Conservation (phyloP, 768 basidiomycete genomes). For the Rhodotorula kratochvilovae region DNA sequence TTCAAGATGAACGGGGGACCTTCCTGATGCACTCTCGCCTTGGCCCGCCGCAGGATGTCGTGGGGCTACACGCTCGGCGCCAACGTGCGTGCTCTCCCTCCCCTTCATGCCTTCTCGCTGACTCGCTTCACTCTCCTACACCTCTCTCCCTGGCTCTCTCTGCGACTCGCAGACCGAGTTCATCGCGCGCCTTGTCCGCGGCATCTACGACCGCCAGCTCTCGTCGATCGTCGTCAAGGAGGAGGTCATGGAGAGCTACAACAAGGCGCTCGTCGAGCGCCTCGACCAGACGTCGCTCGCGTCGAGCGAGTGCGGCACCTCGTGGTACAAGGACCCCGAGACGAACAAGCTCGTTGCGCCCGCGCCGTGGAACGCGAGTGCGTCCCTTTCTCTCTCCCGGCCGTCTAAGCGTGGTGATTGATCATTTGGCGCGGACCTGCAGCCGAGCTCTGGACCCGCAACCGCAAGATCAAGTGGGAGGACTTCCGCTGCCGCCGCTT, state of each 20-base stretch:
- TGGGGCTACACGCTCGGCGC: slow-evolving; percentile 28
- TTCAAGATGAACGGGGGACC: no score
- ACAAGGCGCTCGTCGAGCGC: slow-evolving; percentile 10
- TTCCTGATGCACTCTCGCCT: no score
- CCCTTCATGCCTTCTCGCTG: neutral
- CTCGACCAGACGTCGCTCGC: slow-evolving; percentile 19
- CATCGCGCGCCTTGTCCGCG: slow-evolving; percentile 28
- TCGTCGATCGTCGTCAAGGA: slow-evolving; percentile 28
- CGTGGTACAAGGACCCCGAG: slow-evolving; percentile 27
- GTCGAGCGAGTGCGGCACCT: neutral
- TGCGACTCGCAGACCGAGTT: neutral
- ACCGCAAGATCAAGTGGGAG: slow-evolving; percentile 26
- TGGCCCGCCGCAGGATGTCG: neutral
- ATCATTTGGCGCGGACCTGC: no score
- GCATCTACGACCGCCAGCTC: slow-evolving; percentile 16
- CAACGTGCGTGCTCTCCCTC: slow-evolving; percentile 3
- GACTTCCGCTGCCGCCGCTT: slow-evolving; percentile 15
- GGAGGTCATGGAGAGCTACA: slow-evolving; percentile 12
- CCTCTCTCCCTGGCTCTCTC: no score
- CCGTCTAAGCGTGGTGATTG: no score
- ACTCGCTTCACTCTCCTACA: no score
- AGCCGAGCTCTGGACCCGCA: slow-evolving; percentile 32
- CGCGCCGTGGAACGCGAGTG: slow-evolving; percentile 23
- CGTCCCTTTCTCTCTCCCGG: neutral
- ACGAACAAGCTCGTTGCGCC: slow-evolving; percentile 34